Conservation (phyloP, 768 basidiomycete genomes). For the Rhodotorula toruloides region DNA sequence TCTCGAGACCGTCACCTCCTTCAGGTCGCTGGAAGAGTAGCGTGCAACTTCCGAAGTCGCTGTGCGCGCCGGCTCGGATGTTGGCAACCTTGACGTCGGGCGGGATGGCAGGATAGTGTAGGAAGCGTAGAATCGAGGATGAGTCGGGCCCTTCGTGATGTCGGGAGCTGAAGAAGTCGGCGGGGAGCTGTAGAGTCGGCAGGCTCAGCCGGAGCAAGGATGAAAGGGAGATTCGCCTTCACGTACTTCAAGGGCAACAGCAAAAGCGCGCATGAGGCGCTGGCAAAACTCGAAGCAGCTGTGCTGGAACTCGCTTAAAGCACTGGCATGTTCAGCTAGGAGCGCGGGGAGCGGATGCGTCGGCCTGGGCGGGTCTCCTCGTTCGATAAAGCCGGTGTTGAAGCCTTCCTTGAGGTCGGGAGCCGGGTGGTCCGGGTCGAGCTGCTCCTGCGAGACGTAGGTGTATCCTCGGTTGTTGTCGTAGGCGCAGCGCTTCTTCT, state of each 20-base stretch:
- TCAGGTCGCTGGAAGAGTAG: conserved; percentile 21
- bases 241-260: conserved; percentile 20
- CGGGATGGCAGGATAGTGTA: conserved; percentile 28
- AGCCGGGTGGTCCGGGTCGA: conserved; percentile 23
- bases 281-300: conserved; percentile 33
- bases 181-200: not conserved
- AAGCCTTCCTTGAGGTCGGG: conserved; percentile 38
- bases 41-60: conserved; percentile 26
- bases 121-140: conserved; percentile 31
- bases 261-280: conserved; percentile 27
- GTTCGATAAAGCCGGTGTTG: conserved; percentile 20
- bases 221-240: too few relatives aligned
- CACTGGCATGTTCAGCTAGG: not conserved
- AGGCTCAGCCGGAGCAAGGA: not conserved
- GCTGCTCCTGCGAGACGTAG: conserved; percentile 26
- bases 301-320: conserved; percentile 17
- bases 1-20: conserved; percentile 33
- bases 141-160: conserved; percentile 12
- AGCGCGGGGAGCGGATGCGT: conserved; percentile 21
- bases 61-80: conserved; percentile 33
- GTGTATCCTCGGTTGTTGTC: conserved; percentile 33
- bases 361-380: not conserved
- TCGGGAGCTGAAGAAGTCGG: conserved; percentile 21
- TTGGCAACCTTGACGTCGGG: conserved; percentile 17
- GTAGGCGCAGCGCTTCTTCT: conserved; percentile 22